Base-by-base conservation (phyloP, 2,329 filamentous ascomycete genomes). In the Lizonia empirigonia region DNA sequence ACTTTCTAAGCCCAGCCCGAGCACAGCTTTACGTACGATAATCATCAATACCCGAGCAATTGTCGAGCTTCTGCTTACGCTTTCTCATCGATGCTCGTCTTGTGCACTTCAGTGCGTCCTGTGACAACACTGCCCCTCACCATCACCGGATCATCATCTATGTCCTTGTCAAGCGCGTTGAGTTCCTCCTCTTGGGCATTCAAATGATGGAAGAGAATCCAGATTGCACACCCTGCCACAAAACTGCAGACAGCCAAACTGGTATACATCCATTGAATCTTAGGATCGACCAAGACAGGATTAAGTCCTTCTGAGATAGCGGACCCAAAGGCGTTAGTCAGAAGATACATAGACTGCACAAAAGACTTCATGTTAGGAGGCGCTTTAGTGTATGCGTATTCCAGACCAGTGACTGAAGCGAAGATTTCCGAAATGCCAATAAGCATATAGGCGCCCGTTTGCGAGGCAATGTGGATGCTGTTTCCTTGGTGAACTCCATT, bases 231-330 rank as follows among this genome's bases (percentile, higher is more conserved):
- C 12, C 72, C 72, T 15, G 68, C 59, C 8, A 71, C 35, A 48
- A 72, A 71, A 12, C 58, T 63, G 1, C 58, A 40, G 19, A 65
- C 55, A 7, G 68, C 67, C 32, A 74, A 48, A 45, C 70, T 65
- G 33, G 67, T 66, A 60, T 65, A 74, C 83, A 89, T 84, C 84
- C 85, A 89, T 56, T 85, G 62, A 60, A 88, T 83, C 55, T 83
- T 80, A 4, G 87, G 87, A 60, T 90, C 82, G 52, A 82, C 80
- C 2, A 84, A 79, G 3, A 80, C 76, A 0, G 85, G 83, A n/a
- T 83, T 81, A 7, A 89, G 74, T 0, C 84, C 86, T 67, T 87
- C 83, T 7, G 81, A 82, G 20, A 90, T 77, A 47, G 83, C 83
- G 1, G 82, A 78, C 5, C 82, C 82, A 47, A 85, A 80, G 5